Evolutionary conservation across 345 rosid genomes (phyloP), one percentile per base, ranked within the genome.

Genomic region (Rhizophora apiculata): DNA sequence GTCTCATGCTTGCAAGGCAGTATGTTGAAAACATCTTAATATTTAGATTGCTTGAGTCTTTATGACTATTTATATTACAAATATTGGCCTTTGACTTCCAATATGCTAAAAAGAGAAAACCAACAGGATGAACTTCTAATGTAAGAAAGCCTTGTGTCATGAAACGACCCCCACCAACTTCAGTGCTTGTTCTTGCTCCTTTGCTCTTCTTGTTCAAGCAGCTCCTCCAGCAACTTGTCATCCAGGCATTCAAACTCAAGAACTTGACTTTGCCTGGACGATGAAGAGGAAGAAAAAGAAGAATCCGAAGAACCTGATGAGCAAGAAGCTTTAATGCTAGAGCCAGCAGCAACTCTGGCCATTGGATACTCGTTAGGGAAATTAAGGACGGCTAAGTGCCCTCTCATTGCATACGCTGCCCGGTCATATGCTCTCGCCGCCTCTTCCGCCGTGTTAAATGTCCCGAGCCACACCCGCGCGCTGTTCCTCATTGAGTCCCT

Each of bases 401-500:
- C 96, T 74, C 98, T 85, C 96, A 92, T 92, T 59, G 86, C 68
- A 66, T 82, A 90, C 19, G 98, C 96, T 0, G 98, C 96, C 55
- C 87, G 79, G 51, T 92, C 98, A 43, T 92, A 92, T 0, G 96
- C 98, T 74, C 98, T 72, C 27, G 96, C 96, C 0, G 98, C 98
- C 24, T 90, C 96, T 70, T 93, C 96, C 0, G 96, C 98, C 0
- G 98, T 86, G 74, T 84, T 86, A 67, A 90, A 92, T 2, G 98
- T 93, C 24, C 98, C 98, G 0, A 93, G 87, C 98, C 98, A 93
- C 31, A 93, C 75, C 15, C 98, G 83, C n/a, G 88, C 89, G 4
- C 98, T 95, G 1, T 84, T 95, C 36, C 85, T 76, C 8, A 81
- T 80, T 0, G 96, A 90, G 72, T 93, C 96, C 0, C 96, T 85